Base-by-base conservation (phyloP, 768 basidiomycete species). In the Amylocystis lapponica region DNA sequence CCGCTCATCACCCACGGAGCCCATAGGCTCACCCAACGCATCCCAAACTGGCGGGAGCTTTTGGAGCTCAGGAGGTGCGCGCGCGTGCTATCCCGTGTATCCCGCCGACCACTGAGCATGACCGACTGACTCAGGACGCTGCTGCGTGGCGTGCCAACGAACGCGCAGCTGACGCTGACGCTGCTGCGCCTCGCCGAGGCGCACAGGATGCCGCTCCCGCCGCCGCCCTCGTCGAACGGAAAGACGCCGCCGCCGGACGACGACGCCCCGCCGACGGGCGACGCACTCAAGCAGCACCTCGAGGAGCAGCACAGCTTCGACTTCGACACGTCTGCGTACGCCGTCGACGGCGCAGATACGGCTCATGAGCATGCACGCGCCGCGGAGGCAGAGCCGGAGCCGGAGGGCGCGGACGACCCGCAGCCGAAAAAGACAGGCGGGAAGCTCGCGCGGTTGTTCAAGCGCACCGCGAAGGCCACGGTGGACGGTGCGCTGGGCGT, bases 341-440 rank as follows among this genome's bases (percentile, higher is more conserved):
- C 75, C 25, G 55, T 63, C 26, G 66, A 70, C 5, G 71, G 72
- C 31, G 39, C 42, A 4, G 68, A 62, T 3, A 47, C 19, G 1
- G 44, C 36, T 32, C 49, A 48, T 20, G 53, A 62, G 17, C 65
- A 78, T 32, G 72, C 73, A 41, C 79, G 69, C 7, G 75, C 72
- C 1, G 82, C 82, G 2, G 52, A 60, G n/a, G 71, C 72, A 0
- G 53, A 56, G 9, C 64, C 74, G 0, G 66, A 63, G 35, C 69
- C 69, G 25, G 67, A 66, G 11, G 60, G 56, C 12, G 65, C 57
- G 4, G 64, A 60, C n/a, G 19, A 36, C 3, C 43, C 50, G 21
- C 45, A 36, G 19, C 52, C 46, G 36, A 47, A 33, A 21, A 47
- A 36, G 32, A 32, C 41, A 3, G 55, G 53, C 13, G 44, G 51